These are phyloP conservation scores for Colletotrichum sidae DNA, from an alignment of 2,329 filamentous ascomycete species.

Conservation along the genomic window DNA sequence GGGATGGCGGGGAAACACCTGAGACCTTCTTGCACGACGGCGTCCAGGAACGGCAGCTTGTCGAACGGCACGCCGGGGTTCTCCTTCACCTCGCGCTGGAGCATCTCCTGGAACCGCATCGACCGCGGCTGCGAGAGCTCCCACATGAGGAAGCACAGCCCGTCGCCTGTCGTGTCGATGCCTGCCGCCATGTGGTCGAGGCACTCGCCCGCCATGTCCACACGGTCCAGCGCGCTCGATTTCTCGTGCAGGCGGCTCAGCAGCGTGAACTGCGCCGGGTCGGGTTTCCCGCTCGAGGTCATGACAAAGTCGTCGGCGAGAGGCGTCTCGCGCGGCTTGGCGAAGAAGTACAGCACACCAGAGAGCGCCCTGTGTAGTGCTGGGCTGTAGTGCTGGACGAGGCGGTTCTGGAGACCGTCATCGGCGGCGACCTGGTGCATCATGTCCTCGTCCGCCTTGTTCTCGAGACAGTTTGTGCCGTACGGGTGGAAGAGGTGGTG, in stretches of 20 bases:
- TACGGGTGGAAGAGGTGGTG: constrained; percentile 77
- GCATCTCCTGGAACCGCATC: constrained; percentile 59
- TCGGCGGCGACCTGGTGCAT: constrained; percentile 78
- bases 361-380: constrained; percentile 60
- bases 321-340: constrained; percentile 67
- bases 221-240: constrained; percentile 56
- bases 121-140: constrained; percentile 73
- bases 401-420: constrained; percentile 73
- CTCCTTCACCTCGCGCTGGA: constrained; percentile 63
- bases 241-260: constrained; percentile 68
- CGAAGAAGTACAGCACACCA: constrained; percentile 58
- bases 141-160: constrained; percentile 78
- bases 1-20: constrained; percentile 74
- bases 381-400: constrained; percentile 69
- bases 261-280: constrained; percentile 66
- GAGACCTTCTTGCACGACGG: constrained; percentile 71
- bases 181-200: constrained; percentile 79
- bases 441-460: constrained; percentile 68
- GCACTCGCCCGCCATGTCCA: constrained; percentile 74
- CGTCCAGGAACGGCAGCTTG: constrained; percentile 69
- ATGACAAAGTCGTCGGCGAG: constrained; percentile 70
- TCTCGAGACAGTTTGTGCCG: constrained; percentile 69
- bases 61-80: constrained; percentile 57
- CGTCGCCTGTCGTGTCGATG: constrained; percentile 79
- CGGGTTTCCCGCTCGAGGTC: constrained; percentile 57